These are phyloP conservation scores for Neonothopanus nambi DNA, from an alignment of 1,284 basidiomycete species.

Conservation along the genomic window DNA sequence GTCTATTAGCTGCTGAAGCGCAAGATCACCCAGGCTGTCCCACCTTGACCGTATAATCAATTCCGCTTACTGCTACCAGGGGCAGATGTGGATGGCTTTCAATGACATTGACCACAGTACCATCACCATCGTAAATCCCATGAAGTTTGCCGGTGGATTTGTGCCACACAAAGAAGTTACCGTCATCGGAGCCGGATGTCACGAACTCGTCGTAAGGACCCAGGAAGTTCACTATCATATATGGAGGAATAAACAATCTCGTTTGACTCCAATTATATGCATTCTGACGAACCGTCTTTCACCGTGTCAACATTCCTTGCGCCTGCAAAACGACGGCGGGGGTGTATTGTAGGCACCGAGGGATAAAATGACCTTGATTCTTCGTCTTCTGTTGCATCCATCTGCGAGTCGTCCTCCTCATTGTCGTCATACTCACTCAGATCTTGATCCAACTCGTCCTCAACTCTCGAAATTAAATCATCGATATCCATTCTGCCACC, in stretches of 20 bases:
- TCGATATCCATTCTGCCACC: conserved; percentile 28
- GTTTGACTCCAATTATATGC: too few relatives aligned
- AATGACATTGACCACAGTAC: conserved; percentile 82
- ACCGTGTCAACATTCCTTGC: conserved; percentile 85
- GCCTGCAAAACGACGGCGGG: conserved; percentile 69
- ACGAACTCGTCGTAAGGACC: conserved; percentile 79
- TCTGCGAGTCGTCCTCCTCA: conserved; percentile 34
- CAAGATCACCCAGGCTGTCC: conserved; percentile 21
- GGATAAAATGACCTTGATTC: conserved; percentile 30
- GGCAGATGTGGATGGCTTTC: conserved; percentile 84
- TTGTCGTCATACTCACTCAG: conserved; percentile 28
- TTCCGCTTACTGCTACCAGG: conserved; percentile 84
- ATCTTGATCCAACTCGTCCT: conserved; percentile 24
- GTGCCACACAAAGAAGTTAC: conserved; percentile 83
- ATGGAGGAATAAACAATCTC: too few relatives aligned
- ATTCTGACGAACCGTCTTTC: conserved; percentile 76
- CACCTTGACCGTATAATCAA: conserved; percentile 88
- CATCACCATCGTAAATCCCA: conserved; percentile 85
- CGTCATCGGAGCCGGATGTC: conserved; percentile 87
- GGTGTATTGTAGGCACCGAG: conserved; percentile 63
- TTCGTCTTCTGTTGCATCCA: conserved; percentile 22
- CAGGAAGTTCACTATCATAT: conserved; percentile 73
- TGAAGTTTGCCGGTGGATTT: conserved; percentile 66
- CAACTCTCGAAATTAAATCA: conserved; percentile 12
- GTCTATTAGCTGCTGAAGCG: conserved; percentile 6